Evolutionary conservation across 2,329 filamentous ascomycete species (phyloP), one percentile per base, ranked within the genome.

Genomic region (Zasmidium citrigriseum): DNA sequence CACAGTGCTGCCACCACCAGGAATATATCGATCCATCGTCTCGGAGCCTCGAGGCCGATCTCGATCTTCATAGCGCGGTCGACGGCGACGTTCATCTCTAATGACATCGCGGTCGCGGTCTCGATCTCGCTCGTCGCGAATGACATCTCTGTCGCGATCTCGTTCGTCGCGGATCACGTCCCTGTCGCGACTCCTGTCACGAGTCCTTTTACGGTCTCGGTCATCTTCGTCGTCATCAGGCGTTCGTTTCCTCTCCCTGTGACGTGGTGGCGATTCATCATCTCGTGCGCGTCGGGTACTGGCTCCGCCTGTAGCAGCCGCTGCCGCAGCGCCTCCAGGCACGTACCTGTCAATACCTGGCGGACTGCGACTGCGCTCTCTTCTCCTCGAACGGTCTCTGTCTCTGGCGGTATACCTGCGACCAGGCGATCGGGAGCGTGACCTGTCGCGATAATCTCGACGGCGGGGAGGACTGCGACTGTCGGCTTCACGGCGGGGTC

Each of bases 261-360:
- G 38, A 2, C 48, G 55, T 27, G 52, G 55, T 47, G 57, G 47
- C 27, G 51, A 57, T 27, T 54, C 54, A 14, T 55, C 56, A 21
- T 59, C 56, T 14, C 67, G 57, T 27, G 45, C 16, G 18, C 57
- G 46, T 27, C 52, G 46, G 18, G 52, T 52, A 16, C 61, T 50
- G 52, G 46, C 52, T 21, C 27, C 41, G 7, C 41, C 45, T 29
- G 53, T 59, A 41, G 50, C 53, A 23, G 58, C 25, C 14, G 24
- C 58, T 20, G 55, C 46, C 50, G 53, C 52, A 45, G 52, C 64
- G 24, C 72, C 70, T 23, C 74, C 71, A 46, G 75, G 75, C 4
- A 76, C 68, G 56, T 76, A 76, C 5, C 75, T 69, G 65, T 77
- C 75, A 46, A 76, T 76, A 4, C 73, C 72, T 20, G 59, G 64